A percentile compares a stretch with the other conserved stretches of the same genome.
phyloP scores from a whole-genome alignment of 345 rosid species.

The Xanthoceras sorbifolium region DNA sequence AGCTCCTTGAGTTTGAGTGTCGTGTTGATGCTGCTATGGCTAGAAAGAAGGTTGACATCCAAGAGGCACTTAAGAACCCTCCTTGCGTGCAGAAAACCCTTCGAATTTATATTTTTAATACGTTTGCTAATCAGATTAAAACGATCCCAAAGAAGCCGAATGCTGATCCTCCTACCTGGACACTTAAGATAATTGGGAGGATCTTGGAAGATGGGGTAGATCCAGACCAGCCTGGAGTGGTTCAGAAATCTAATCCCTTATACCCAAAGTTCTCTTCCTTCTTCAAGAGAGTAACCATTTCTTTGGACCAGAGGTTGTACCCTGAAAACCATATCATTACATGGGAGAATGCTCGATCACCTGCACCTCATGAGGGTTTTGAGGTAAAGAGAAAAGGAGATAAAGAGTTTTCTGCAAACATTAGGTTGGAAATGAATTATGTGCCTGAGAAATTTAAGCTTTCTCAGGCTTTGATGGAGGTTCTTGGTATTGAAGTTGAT shows the following conservation, averaged over 20 bases:
- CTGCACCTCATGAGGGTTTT: constrained; percentile 92
- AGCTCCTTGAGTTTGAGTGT: constrained; percentile 94
- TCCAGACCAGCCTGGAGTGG: constrained; percentile 85
- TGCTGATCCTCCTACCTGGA: constrained; percentile 93
- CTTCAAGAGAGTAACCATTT: constrained; percentile 86
- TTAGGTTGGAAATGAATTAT: constrained; percentile 89
- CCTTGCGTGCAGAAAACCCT: constrained; percentile 90
- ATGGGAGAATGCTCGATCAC: constrained; percentile 95
- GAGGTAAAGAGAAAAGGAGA: constrained; percentile 98
- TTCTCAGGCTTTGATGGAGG: constrained; percentile 85
- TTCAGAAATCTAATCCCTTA: constrained; percentile 67
- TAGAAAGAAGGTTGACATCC: constrained; percentile 93
- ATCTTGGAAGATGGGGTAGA: constrained; percentile 94
- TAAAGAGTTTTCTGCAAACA: constrained; percentile 74
- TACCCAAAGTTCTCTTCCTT: constrained; percentile 88
- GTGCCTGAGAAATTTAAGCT: constrained; percentile 94
- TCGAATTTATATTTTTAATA: constrained; percentile 85
- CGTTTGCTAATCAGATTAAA: constrained; percentile 84
- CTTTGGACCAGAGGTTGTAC: constrained; percentile 88
- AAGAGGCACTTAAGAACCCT: constrained; percentile 93
- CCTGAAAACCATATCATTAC: constrained; percentile 82
- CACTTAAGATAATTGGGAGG: constrained; percentile 90
- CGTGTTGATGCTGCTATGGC: constrained; percentile 88
- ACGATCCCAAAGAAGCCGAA: constrained; percentile 77
- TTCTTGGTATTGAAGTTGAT: constrained; percentile 95